phyloP scores from a whole-genome alignment of 208 protist genomes.

The Wallacemonas rigidus region DNA sequence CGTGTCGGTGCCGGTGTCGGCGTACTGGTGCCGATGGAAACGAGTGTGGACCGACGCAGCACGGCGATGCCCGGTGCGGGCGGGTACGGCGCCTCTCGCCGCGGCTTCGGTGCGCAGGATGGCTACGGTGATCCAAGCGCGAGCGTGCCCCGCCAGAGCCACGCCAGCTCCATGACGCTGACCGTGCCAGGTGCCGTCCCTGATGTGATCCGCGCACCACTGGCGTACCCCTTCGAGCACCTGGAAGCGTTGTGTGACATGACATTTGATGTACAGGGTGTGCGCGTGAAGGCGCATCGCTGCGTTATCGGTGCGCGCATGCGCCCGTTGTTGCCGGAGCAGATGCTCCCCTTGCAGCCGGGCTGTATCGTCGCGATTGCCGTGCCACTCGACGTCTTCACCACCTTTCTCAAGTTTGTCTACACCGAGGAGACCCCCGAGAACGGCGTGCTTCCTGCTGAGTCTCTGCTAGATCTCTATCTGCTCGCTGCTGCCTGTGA shows the following conservation, averaged over 20 bases:
- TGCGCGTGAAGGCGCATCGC: conserved; percentile 81
- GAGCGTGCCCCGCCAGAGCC: background rate
- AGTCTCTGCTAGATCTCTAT: conserved; percentile 87
- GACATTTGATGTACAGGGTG: conserved; percentile 87
- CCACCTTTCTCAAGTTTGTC: conserved; percentile 80
- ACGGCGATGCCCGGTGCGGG: conserved; percentile 17
- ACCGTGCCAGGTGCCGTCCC: conserved; percentile 4
- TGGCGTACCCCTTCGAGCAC: conserved; percentile 86
- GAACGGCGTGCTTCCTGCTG: conserved; percentile 59
- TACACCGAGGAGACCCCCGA: conserved; percentile 90
- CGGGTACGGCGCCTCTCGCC: conserved; percentile 20
- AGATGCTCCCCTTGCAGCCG: conserved; percentile 76
- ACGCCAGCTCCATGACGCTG: background rate
- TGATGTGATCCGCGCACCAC: conserved; percentile 35
- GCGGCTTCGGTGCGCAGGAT: conserved; percentile 10
- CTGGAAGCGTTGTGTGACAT: conserved; percentile 82
- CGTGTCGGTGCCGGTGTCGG: conserved; percentile 1
- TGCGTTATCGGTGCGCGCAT: conserved; percentile 87
- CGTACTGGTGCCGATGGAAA: conserved; percentile 32
- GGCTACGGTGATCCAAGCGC: conserved; percentile 21
- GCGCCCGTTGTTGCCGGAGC: conserved; percentile 70
- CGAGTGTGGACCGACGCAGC: conserved; percentile 29
- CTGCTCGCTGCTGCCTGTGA: conserved; percentile 74
- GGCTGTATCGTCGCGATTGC: conserved; percentile 81
- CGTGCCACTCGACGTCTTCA: conserved; percentile 81